Evolutionary conservation across 1,284 basidiomycete genomes (phyloP).

Genomic region (Pisolithus thermaeus): DNA sequence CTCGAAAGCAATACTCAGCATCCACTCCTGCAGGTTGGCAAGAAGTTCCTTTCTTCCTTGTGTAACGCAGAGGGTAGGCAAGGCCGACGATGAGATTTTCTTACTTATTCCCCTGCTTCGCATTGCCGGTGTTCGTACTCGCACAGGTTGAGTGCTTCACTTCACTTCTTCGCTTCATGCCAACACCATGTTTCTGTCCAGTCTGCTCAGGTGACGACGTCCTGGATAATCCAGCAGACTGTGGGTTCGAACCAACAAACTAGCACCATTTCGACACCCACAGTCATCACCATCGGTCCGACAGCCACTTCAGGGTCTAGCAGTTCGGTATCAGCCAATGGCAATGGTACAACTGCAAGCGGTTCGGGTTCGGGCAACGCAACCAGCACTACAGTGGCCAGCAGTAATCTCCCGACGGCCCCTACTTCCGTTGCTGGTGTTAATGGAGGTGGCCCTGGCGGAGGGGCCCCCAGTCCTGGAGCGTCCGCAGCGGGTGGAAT

Average conservation of each 20-base stretch:
- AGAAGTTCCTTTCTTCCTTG: too few relatives aligned
- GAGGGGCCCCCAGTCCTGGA: slow-evolving; percentile 49
- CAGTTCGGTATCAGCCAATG: slow-evolving; percentile 15
- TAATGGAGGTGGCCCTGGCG: slow-evolving; percentile 35
- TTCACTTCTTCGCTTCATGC: not conserved
- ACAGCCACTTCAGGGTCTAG: slow-evolving; percentile 24
- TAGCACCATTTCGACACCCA: slow-evolving; percentile 34
- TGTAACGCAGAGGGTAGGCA: not conserved
- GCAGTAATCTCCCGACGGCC: slow-evolving; percentile 49
- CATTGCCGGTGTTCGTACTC: slow-evolving; percentile 17
- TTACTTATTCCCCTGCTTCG: slow-evolving; percentile 16
- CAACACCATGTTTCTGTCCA: slow-evolving; percentile 4
- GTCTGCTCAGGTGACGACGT: slow-evolving; percentile 18
- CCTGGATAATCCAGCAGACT: slow-evolving; percentile 23
- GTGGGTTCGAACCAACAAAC: slow-evolving; percentile 32
- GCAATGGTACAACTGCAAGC: slow-evolving; percentile 17
- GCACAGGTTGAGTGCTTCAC: slow-evolving; percentile 22
- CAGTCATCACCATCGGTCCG: slow-evolving; percentile 39
- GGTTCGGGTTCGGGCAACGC: slow-evolving; percentile 19
- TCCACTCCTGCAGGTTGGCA: too few relatives aligned
- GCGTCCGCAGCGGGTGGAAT: slow-evolving; percentile 30
- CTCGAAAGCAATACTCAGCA: too few relatives aligned
- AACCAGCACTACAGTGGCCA: slow-evolving; percentile 30
- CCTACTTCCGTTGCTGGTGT: slow-evolving; percentile 47
- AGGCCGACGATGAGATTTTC: slow-evolving; percentile 17